These are phyloP conservation scores for Grifola frondosa DNA, from an alignment of 1,284 basidiomycete genomes.

Conservation along the genomic window DNA sequence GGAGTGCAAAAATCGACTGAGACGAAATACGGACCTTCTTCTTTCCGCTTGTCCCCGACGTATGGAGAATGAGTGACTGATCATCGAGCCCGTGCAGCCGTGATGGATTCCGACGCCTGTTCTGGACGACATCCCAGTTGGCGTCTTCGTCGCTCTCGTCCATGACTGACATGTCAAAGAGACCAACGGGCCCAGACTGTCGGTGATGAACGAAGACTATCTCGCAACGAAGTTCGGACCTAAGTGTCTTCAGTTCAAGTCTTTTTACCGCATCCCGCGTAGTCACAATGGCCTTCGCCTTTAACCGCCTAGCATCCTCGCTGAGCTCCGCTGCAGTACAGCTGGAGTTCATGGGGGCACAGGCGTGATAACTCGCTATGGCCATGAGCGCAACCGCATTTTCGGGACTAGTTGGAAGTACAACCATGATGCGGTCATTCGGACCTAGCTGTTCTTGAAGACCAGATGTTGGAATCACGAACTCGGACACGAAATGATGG, in stretches of 20 bases:
- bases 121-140: constrained; percentile 15
- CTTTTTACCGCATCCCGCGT: constrained; percentile 16
- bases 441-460: constrained; percentile 12
- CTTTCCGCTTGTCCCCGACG: constrained; percentile 64
- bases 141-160: constrained; percentile 19
- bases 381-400: constrained; percentile 20
- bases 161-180: constrained; percentile 41
- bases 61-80: constrained; percentile 58
- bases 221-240: constrained; percentile 18
- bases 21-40: constrained; percentile 35
- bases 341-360: constrained; percentile 18
- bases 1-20: too few relatives aligned
- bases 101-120: constrained; percentile 21
- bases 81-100: constrained; percentile 41
- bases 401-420: constrained; percentile 20
- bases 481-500: constrained; percentile 14
- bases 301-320: constrained; percentile 17
- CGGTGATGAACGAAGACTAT: constrained; percentile 36
- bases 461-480: constrained; percentile 17
- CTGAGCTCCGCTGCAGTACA: constrained; percentile 18
- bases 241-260: constrained; percentile 10
- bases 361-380: constrained; percentile 17
- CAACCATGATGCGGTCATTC: constrained; percentile 20
- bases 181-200: constrained; percentile 34
- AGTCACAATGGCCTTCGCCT: constrained; percentile 19